Base-by-base conservation (phyloP, 2,329 filamentous ascomycete genomes). In the Cercospora sesami region DNA sequence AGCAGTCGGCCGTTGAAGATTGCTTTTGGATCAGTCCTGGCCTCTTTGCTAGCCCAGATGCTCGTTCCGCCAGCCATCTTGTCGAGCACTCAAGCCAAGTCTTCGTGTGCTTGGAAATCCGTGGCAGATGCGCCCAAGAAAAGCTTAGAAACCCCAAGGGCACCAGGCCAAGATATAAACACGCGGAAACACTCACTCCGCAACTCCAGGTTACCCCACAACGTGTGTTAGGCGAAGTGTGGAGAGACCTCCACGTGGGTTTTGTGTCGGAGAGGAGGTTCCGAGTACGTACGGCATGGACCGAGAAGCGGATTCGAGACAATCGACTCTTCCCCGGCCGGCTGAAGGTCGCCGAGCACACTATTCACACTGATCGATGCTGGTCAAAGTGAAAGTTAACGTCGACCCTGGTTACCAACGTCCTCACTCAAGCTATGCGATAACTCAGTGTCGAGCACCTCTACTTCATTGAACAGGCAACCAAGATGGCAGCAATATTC, bases 1-100 rank as follows among this genome's bases (percentile, higher is more conserved):
- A 71, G 39, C 5, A 71, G 63, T 23, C 69, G 62, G 12, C 58
- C 60, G 45, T 71, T 71, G 69, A 71, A 71, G 28, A 71, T 71
- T 30, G 64, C 45, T 30, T 60, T 69, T 4, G 69, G 69, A 55
- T 71, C 69, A 31, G 67, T 67, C 39, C 69, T 69, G 21, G 69
- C 69, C 45, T 71, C 69, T 55, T 69, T 71, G 55, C 67, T 69
- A 10, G 60, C 68, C 68, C 68, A 69, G 31, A 69, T 69, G 28
- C 65, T 67, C 31, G 68, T 65, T n/a, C 68, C 65, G 53, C 68
- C 68, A 8, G 65, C 68, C 68, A 69, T 69, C 21, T 10, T 58
- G 33, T 48, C 53, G 21, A 45, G 45, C 23, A 28, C 18, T 28
- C 14, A 31, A 31, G 53, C 45, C 51, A 65, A 64, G 61, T 16